Conservation (phyloP, 1,284 basidiomycete species). For the Moesziomyces antarcticus region DNA sequence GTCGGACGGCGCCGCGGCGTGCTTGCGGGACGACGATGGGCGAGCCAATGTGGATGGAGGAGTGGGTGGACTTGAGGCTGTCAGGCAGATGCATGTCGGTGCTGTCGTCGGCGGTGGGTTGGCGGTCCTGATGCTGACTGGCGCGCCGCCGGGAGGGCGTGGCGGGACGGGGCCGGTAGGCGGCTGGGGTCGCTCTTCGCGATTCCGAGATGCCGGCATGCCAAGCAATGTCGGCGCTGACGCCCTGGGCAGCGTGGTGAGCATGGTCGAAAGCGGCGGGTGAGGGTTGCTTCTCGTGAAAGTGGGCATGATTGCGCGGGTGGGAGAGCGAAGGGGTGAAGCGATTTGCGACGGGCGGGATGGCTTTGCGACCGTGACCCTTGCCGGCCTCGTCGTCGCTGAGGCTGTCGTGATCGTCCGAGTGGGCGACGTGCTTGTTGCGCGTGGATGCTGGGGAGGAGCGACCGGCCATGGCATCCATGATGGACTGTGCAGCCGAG, state of each 20-base stretch:
- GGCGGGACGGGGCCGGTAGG: constrained; percentile 48
- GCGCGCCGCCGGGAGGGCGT: constrained; percentile 28
- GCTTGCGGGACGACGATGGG: constrained; percentile 60
- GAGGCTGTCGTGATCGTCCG: constrained; percentile 21
- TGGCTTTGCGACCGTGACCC: constrained; percentile 50
- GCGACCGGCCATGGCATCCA: constrained; percentile 54
- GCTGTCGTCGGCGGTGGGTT: constrained; percentile 32
- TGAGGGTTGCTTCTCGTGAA: constrained; percentile 7
- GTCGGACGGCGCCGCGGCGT: constrained; percentile 49
- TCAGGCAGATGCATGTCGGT: constrained; percentile 34
- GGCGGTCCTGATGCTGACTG: constrained; percentile 25
- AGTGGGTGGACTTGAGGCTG: constrained; percentile 33
- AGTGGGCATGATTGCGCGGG: constrained; percentile 25
- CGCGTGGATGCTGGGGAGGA: constrained; percentile 37
- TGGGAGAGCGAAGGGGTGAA: constrained; percentile 45
- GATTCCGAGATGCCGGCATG: constrained; percentile 39
- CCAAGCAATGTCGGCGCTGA: constrained; percentile 26
- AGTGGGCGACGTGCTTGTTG: constrained; percentile 12
- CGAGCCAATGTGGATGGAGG: constrained; percentile 52
- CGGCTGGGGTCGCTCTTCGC: constrained; percentile 44
- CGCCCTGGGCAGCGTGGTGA: constrained; percentile 13
- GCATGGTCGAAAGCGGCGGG: constrained; percentile 15
- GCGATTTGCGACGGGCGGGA: constrained; percentile 23
- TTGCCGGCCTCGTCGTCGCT: constrained; percentile 60
- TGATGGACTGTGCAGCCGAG: constrained; percentile 55